Evolutionary conservation across 2,329 filamentous ascomycete species (phyloP), one percentile per base, ranked within the genome.

Genomic region (Beauveria sp.): DNA sequence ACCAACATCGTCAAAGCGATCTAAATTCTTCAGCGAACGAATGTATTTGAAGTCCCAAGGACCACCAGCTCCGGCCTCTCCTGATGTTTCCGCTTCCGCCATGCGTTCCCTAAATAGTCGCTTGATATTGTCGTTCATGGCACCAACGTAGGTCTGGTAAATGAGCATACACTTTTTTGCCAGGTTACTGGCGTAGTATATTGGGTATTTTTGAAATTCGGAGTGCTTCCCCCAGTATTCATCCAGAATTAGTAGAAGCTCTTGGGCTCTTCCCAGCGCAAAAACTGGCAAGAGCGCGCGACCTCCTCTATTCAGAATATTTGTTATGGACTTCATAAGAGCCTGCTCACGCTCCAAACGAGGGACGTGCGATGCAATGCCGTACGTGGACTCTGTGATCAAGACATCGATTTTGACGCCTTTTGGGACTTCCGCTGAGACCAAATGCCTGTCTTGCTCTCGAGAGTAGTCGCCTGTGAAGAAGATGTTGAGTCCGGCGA

Each of bases 91-190:
- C 10, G 91, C 90, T 72, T 96, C 91, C 4, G 91, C 91, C 86
- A 96, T 96, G 53, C 91, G 87, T 74, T 96, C 92, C 59, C 89
- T 84, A 75, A 97, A 97, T n/a, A 96, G 83, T 12, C 91, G 86
- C 74, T 96, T 97, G 79, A 99, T 98, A 69, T 97, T 98, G 71
- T 98, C 93, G 73, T 99, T 99, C 95, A 99, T 99, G 61, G 93
- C 92, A 54, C 93, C 91, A 54, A 98, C 91, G 70, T 98, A 99
- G 1, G 95, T 99, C 73, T 98, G 95, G 72, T 99, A 99, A 3
- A 98, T 92, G 34, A 97, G 85, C 95, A 99, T 99, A 77, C 95
- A 99, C 75, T 96, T 95, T 65, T 93, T 83, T 1, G 95, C 95
- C 48, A 98, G 84, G 69, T 96, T 96, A 69, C 91, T 95, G 60